Evolutionary conservation across 1,284 basidiomycete species (phyloP).

Genomic region (Cystodermella granulosa): DNA sequence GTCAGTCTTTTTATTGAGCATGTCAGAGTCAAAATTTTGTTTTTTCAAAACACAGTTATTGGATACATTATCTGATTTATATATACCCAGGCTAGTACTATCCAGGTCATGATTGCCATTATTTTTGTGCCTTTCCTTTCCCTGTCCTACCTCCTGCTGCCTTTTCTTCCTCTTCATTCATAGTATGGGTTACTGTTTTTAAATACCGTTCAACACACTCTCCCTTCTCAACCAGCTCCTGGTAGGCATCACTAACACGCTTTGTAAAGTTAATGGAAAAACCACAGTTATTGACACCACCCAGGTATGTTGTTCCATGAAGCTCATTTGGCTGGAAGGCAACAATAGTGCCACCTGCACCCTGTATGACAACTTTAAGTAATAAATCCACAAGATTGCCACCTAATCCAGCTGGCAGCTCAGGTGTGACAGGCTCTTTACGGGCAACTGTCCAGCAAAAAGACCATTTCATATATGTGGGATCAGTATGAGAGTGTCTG

Average conservation of each 20-base stretch:
- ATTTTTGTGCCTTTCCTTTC: no score
- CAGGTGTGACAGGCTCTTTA: background rate
- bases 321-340: background rate
- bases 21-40: no score
- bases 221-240: background rate
- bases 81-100: no score
- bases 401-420: background rate
- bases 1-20: no score
- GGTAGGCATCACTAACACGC: background rate
- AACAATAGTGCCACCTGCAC: background rate
- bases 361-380: background rate
- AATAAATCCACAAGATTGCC: background rate
- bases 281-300: background rate
- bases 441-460: background rate
- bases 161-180: no score
- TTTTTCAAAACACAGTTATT: no score
- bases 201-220: no score
- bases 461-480: background rate
- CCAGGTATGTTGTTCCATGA: background rate
- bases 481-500: background rate
- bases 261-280: background rate
- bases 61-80: no score
- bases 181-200: no score
- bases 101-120: no score
- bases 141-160: no score